Percentiles rank a stretch among this genome's conserved stretches.
These are phyloP conservation scores for Micractinium sp. DNA, from an alignment of 139 green algal species.

Conservation along the genomic window DNA sequence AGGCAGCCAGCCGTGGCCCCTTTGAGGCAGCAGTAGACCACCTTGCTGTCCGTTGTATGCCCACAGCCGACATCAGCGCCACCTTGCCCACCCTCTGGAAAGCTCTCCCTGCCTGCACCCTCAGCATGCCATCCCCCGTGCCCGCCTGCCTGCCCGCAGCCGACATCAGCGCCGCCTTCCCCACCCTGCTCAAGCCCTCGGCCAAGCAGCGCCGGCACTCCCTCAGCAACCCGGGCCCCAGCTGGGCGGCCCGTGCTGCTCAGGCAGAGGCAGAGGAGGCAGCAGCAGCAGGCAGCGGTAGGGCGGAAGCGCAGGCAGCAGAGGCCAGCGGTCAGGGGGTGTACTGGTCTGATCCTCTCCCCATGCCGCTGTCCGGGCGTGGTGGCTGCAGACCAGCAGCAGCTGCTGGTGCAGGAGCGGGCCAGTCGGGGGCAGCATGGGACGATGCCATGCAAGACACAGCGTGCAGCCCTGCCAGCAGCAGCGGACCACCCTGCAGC, in stretches of 20 bases:
- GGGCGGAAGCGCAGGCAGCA: neutral
- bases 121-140: neutral
- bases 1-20: too few species aligned
- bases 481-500: conserved; percentile 2
- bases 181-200: neutral
- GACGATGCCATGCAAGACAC: conserved; percentile 18
- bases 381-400: neutral
- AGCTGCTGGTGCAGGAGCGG: too few species aligned
- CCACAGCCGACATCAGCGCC: too few species aligned
- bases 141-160: neutral
- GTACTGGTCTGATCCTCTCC: conserved; percentile 35
- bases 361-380: neutral
- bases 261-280: neutral
- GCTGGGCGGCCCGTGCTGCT: neutral
- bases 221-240: neutral
- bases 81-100: neutral
- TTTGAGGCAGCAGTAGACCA: too few species aligned
- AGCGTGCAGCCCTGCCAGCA: conserved; percentile 21
- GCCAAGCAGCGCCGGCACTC: conserved; percentile 20
- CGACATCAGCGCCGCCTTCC: conserved; percentile 31
- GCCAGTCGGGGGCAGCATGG: neutral
- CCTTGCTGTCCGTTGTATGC: too few species aligned
- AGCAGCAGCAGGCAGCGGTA: neutral
- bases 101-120: neutral
- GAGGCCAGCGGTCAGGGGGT: neutral